Base-by-base conservation (phyloP, 441 rosid species). In the Populus hybrid region DNA sequence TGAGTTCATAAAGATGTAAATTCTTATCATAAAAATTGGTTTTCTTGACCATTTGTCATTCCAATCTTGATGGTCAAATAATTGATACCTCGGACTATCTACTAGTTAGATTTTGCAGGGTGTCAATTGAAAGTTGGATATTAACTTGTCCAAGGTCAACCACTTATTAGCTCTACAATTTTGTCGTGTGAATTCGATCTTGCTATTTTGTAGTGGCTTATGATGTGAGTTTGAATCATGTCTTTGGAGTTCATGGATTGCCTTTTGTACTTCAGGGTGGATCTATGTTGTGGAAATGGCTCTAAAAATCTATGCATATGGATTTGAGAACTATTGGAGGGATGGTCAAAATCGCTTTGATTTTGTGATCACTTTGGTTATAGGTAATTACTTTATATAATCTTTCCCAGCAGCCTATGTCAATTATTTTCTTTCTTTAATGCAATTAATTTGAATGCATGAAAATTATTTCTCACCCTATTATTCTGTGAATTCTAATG, bases 301-400 rank as follows among this genome's bases (percentile, higher is more conserved):
- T 74, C 85, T 96, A 71, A 96, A 96, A 84, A 83, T 94, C 69
- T 96, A 92, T 84, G 81, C 99, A 35, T 92, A 77, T 67, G 98
- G 99, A 79, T 96, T 96, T 68, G 87, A 80, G 81, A 96, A 96
- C 82, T 96, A 94, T 74, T 96, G 98, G 99, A 93, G 93, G 82
- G 98, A 94, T 80, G 98, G 98, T 79, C 94, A 93, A 86, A 96
- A 96, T 82, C 92, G 93, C 76, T 96, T 96, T 82, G 99, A 96
- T 86, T 96, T 96, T 89, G 71, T 92, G 72, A 84, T 96, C 82
- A 94, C 99, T 66, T 91, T 89, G 95, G 80, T 94, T 80, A 94
- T 96, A 83, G 99, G 98, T 96, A 88, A 87, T 16, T 72, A 28
- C 72, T 61, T 21, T 65, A 24, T 69, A 61, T 50, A 64, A 69